Evolutionary conservation across 345 rosid species (phyloP).

Genomic region (Nephelium lappaceum): DNA sequence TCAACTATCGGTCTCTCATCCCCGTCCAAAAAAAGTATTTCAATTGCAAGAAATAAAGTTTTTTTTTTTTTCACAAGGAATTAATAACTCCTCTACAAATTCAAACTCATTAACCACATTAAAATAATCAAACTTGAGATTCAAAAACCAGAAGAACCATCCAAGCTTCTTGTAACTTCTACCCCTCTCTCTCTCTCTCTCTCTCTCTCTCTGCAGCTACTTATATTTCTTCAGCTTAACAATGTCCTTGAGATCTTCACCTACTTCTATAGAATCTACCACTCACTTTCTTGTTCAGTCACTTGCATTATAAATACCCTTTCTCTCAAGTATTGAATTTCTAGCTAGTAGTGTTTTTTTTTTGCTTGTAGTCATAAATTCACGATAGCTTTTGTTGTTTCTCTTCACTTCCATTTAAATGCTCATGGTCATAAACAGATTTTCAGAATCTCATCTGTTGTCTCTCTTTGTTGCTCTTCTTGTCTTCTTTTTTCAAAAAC

Average conservation of each 20-base stretch:
- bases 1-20: constrained; percentile 33
- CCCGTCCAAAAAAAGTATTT: neutral
- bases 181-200: neutral
- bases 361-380: neutral
- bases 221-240: neutral
- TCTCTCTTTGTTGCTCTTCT: neutral
- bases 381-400: neutral
- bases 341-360: neutral
- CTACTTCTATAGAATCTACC: neutral
- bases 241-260: constrained; percentile 27
- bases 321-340: neutral
- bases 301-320: constrained; percentile 2
- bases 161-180: constrained; percentile 27
- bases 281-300: constrained; percentile 1
- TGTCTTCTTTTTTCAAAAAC: neutral
- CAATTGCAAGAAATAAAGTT: neutral
- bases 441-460: neutral
- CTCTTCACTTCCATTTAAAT: neutral
- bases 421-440: neutral
- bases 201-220: neutral
- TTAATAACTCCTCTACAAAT: neutral
- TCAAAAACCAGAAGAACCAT: constrained; percentile 35
- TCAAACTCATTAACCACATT: constrained; percentile 9
- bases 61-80: neutral
- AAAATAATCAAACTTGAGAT: constrained; percentile 34